Evolutionary conservation across 306 rosid genomes (phyloP).

Genomic region (Cucurbita maxima): DNA sequence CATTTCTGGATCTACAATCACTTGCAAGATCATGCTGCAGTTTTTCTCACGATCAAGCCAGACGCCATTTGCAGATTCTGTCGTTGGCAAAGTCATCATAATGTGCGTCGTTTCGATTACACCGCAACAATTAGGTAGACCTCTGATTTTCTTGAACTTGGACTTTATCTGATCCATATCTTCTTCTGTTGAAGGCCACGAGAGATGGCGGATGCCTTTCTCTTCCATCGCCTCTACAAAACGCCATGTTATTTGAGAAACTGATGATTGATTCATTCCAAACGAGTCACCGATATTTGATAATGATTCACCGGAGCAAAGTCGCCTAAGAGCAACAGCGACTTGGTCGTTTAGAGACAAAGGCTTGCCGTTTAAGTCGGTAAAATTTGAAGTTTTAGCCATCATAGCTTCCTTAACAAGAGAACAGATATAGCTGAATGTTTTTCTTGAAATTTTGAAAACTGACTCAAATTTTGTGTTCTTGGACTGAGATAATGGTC

Average conservation of each 20-base stretch:
- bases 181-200: constrained; percentile 58
- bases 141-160: constrained; percentile 47
- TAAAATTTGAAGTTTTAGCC: constrained; percentile 37
- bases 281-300: constrained; percentile 56
- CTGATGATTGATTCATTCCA: constrained; percentile 57
- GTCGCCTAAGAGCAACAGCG: constrained; percentile 80
- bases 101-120: constrained; percentile 70
- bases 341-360: constrained; percentile 70
- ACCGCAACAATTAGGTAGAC: constrained; percentile 84
- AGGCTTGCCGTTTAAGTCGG: constrained; percentile 32
- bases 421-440: constrained; percentile 72
- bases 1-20: constrained; percentile 63
- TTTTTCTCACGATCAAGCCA: constrained; percentile 76
- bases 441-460: constrained; percentile 67
- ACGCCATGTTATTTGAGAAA: constrained; percentile 78
- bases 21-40: constrained; percentile 86
- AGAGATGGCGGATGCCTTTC: constrained; percentile 59
- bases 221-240: constrained; percentile 89
- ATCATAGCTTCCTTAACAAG: constrained; percentile 60
- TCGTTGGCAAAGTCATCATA: constrained; percentile 65
- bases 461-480: constrained; percentile 52
- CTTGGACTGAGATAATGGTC: constrained; percentile 44
- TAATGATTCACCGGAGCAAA: constrained; percentile 76
- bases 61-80: constrained; percentile 29
- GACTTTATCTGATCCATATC: constrained; percentile 54